Conservation (phyloP, 768 basidiomycete genomes). For the Leccinum variicolor region DNA sequence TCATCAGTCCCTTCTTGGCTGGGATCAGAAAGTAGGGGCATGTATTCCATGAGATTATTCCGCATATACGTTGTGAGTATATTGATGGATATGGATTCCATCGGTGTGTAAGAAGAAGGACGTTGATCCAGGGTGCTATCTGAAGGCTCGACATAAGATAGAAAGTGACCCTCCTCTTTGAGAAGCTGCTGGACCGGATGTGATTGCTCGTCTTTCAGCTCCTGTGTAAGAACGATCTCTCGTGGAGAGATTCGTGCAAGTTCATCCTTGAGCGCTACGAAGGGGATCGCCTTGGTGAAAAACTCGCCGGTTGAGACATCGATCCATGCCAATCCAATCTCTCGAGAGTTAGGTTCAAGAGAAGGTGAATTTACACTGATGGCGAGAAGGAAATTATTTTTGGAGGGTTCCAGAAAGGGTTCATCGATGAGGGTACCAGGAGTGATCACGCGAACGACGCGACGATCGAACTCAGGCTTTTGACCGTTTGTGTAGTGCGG, state of each 20-base stretch:
- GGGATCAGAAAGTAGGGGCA: conserved; percentile 62
- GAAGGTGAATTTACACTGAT: conserved; percentile 34
- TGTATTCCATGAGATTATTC: conserved; percentile 70
- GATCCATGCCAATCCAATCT: conserved; percentile 85
- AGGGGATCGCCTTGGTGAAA: conserved; percentile 61
- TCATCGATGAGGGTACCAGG: conserved; percentile 95
- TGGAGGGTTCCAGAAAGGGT: conserved; percentile 76
- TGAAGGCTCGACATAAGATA: conserved; percentile 42
- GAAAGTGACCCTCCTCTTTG: conserved; percentile 50
- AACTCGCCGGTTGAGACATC: conserved; percentile 95
- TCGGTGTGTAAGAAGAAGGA: conserved; percentile 17
- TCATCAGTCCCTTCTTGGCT: conserved; percentile 49
- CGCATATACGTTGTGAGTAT: conserved; percentile 65
- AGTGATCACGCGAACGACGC: conserved; percentile 83
- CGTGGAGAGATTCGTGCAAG: conserved; percentile 76
- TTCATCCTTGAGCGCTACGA: conserved; percentile 69
- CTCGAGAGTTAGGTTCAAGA: conserved; percentile 1
- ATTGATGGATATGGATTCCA: conserved; percentile 55
- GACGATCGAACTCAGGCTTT: conserved; percentile 68
- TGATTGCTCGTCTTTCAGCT: conserved; percentile 32
- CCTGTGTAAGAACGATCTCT: conserved; percentile 69
- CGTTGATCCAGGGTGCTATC: conserved; percentile 1
- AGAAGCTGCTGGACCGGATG: conserved; percentile 50
- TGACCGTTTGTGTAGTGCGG: conserved; percentile 46
- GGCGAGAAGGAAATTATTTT: conserved; percentile 88